Base-by-base conservation (phyloP, 495 filamentous ascomycete genomes). In the Neurospora sp. region DNA sequence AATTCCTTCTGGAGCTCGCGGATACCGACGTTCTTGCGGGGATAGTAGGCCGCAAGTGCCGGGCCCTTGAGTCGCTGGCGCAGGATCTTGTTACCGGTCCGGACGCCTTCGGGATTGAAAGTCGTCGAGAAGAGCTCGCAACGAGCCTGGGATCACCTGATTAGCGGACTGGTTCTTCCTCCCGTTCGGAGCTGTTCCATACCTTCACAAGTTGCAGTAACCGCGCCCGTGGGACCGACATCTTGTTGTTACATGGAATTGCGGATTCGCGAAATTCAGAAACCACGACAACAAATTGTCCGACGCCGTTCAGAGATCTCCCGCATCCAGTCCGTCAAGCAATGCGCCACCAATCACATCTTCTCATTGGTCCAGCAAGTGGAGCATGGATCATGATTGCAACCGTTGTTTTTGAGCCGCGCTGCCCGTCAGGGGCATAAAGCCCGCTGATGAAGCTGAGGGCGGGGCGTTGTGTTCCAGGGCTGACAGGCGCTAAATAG, bases 61-160 rank as follows among this genome's bases (percentile, higher is more conserved):
- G 93, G 92, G 9, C 96, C 96, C 74, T 86, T 88, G 39, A 98
- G 85, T 73, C 93, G 88, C 80, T 97, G 91, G 75, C 94, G 91
- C 48, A 99, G 85, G 76, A 98, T 85, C 78, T 94, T 94, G 84
- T 93, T 97, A 74, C 96, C 96, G 59, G 91, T 87, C 75, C 96
- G 91, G 71, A 91, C 80, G 73, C 89, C 82, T 38, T 91, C 84
- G 14, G 96, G 96, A 82, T 99, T 99, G 86, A 89, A 98, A 68
- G 92, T 97, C 37, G 90, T 90, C 68, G 89, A 89, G 86, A 99
- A 99, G 81, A 99, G 90, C 80, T 90, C 89, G 85, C 92, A 96
- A 89, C 93, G 93, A 75, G 89, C 88, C 95, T 97, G 72, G 69
- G 70, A 68, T 4, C n/a, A 9, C 14, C 12, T 53, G 22, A 74